Conservation (phyloP, 352 stramenopile species). For the Pythium folliculosum region DNA sequence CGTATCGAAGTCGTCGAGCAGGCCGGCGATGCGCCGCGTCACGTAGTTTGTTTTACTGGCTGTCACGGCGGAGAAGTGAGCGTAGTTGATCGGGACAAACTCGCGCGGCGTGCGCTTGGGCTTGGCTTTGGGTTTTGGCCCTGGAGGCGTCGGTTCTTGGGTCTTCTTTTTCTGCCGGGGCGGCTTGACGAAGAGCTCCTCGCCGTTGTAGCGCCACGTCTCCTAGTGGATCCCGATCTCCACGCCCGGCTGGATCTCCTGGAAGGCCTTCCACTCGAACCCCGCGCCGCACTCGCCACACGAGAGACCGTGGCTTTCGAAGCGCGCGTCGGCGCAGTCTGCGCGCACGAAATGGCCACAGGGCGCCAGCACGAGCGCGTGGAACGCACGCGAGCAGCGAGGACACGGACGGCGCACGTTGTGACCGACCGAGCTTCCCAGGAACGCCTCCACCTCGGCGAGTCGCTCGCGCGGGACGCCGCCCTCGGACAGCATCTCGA, state of each 20-base stretch:
- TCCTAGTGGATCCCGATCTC: slow-evolving; percentile 50
- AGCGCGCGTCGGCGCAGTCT: slow-evolving; percentile 88
- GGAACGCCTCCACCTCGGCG: slow-evolving; percentile 44
- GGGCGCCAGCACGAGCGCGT: slow-evolving; percentile 90
- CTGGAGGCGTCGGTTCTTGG: no score
- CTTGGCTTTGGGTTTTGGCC: not conserved
- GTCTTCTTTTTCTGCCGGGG: no score
- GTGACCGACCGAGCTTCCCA: slow-evolving; percentile 47
- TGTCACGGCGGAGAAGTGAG: no score
- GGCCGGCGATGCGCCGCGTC: slow-evolving; percentile 57
- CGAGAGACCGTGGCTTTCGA: slow-evolving; percentile 46
- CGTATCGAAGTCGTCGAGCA: slow-evolving; percentile 46
- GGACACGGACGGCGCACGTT: slow-evolving; percentile 66
- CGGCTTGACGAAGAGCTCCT: not conserved
- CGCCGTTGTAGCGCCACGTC: slow-evolving; percentile 26
- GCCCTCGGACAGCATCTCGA: slow-evolving; percentile 46
- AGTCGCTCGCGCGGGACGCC: slow-evolving; percentile 50
- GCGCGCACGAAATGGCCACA: slow-evolving; percentile 92
- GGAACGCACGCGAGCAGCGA: slow-evolving; percentile 80
- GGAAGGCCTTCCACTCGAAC: slow-evolving; percentile 90
- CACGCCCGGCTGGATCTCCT: slow-evolving; percentile 85
- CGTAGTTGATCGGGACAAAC: slow-evolving; percentile 42
- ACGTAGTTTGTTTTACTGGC: slow-evolving; percentile 79
- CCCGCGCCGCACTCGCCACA: slow-evolving; percentile 54
- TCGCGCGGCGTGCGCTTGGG: not conserved